Base-by-base conservation (phyloP, 2,329 filamentous ascomycete genomes). In the Diaporthe velutina region DNA sequence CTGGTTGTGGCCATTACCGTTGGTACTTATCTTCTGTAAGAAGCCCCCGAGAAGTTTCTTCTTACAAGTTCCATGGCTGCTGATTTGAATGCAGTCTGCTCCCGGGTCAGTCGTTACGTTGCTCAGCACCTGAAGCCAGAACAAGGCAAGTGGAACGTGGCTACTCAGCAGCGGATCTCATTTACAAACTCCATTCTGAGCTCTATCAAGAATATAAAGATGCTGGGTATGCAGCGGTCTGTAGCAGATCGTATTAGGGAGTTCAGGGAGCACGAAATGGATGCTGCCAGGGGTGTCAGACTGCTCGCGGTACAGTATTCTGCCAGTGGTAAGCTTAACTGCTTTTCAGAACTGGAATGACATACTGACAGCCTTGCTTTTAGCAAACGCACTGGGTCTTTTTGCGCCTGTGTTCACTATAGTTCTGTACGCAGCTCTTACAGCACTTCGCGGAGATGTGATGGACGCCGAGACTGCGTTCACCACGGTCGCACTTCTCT, bases 241-340 rank as follows among this genome's bases (percentile, higher is more conserved):
- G 72, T 82, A 1, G 77, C 75, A 1, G 45, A 71, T 1, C 77
- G 79, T 8, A 79, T 84, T 1, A 72, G 79, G 8, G 15, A 71
- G 0, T 77, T 83, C 0, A 78, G 85, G 17, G 73, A 81, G 13
- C 54, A 77, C 12, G 86, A 87, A 71, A 78, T 86, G 1, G 57
- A 71, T 0, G 77, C 73, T 35, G 82, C 84, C 4, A 80, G 77
- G 8, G 80, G 77, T 15, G 77, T 86, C 3, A 78, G 85, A 45
- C 85, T 84, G 84, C 80, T 87, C 35, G 84, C 80, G 79, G 80
- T 86, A 0, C 78, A 79, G 22, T 85, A 86, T 74, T 85, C 85
- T 74, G 83, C 84, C 1, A 83, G 82, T 28, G 84, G 85, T 85
- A 73, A 70, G 80, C 80, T 35, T 40, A 15, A 22, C 22, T 3